Percentiles rank a stretch among this genome's conserved stretches.
Conservation (phyloP, 306 rosid species). For the Crotalaria pallida region DNA sequence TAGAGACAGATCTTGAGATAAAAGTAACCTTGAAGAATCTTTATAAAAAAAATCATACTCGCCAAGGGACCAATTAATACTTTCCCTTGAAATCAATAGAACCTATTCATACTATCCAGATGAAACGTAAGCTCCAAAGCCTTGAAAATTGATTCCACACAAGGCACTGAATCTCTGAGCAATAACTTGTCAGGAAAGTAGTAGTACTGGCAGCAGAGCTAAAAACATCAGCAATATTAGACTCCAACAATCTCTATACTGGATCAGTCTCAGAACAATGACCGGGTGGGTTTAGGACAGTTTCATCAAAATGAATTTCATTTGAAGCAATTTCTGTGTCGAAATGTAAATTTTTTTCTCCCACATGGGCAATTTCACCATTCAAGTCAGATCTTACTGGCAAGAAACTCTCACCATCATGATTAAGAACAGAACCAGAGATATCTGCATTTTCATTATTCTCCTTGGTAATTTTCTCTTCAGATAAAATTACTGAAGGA, state of each 20-base stretch:
- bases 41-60: constrained; percentile 19
- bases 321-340: constrained; percentile 36
- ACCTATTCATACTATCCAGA: constrained; percentile 38
- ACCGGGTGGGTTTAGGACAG: constrained; percentile 30
- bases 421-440: constrained; percentile 31
- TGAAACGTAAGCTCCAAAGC: constrained; percentile 28
- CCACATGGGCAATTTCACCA: constrained; percentile 19
- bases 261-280: constrained; percentile 32
- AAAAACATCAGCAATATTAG: constrained; percentile 17
- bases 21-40: constrained; percentile 23
- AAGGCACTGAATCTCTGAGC: constrained; percentile 23
- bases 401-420: constrained; percentile 28
- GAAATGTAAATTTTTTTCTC: constrained; percentile 5
- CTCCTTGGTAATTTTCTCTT: constrained; percentile 22
- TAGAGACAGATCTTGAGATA: constrained; percentile 26
- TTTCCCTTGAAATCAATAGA: constrained; percentile 29
- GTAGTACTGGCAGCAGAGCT: constrained; percentile 20
- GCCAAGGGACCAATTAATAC: constrained; percentile 22
- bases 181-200: constrained; percentile 7
- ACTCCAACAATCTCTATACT: constrained; percentile 26
- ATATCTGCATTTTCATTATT: constrained; percentile 19
- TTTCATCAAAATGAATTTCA: constrained; percentile 29
- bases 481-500: constrained; percentile 26
- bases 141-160: constrained; percentile 37
- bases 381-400: constrained; percentile 30